Percentiles rank a stretch among this genome's conserved stretches.
Evolutionary conservation across 2,329 filamentous ascomycete species (phyloP).

Genomic region (Phoma sp.): DNA sequence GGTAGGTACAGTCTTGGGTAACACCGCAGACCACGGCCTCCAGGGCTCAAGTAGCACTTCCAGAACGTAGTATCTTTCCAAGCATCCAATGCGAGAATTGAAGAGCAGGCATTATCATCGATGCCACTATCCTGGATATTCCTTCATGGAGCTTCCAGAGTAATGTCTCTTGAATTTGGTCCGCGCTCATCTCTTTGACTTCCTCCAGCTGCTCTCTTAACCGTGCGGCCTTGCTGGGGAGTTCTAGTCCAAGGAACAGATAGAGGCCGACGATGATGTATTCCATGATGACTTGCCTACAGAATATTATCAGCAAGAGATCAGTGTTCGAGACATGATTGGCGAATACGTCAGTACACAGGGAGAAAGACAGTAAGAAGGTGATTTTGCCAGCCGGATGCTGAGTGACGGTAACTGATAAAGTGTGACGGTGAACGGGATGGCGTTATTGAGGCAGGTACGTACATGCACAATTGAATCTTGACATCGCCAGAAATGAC

Average conservation of each 20-base stretch:
- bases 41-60: slow-evolving; percentile 3
- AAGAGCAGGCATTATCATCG: slow-evolving; percentile 40
- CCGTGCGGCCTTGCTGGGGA: slow-evolving; percentile 41
- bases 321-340: not conserved
- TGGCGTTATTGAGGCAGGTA: slow-evolving; percentile 11
- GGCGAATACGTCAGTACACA: not conserved
- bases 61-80: slow-evolving; percentile 38
- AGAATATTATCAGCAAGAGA: not conserved
- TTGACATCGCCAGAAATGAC: slow-evolving; percentile 46
- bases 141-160: slow-evolving; percentile 44
- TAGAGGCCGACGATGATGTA: slow-evolving; percentile 44
- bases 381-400: not conserved
- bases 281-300: slow-evolving; percentile 46
- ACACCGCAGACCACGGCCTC: not conserved
- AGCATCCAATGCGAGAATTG: slow-evolving; percentile 44
- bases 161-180: slow-evolving; percentile 38
- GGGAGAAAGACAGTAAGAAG: not conserved
- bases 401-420: not conserved
- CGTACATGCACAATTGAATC: slow-evolving; percentile 45
- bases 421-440: not conserved
- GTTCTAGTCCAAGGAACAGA: slow-evolving; percentile 37
- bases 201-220: slow-evolving; percentile 38
- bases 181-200: slow-evolving; percentile 35
- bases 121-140: slow-evolving; percentile 35
- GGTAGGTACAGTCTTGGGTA: not conserved